Conservation (phyloP, 495 filamentous ascomycete genomes). For the Talaromyces stipitatus region DNA sequence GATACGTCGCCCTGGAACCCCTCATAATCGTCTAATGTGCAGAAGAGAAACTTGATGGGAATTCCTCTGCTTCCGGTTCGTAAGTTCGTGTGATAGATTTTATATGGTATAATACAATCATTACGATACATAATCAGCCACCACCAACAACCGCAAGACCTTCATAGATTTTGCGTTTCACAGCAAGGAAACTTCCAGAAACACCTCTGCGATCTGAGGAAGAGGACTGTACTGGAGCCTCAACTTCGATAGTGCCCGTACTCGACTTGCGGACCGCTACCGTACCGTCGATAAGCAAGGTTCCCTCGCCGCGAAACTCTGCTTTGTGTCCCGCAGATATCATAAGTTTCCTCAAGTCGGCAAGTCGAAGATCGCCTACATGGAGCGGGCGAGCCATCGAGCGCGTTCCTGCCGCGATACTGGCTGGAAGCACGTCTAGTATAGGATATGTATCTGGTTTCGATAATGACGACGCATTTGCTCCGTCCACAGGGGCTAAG, state of each 20-base stretch:
- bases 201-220: conserved; percentile 29
- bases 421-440: conserved; percentile 72
- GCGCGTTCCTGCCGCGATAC: conserved; percentile 65
- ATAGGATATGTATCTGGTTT: conserved; percentile 44
- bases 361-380: conserved; percentile 86
- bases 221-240: conserved; percentile 54
- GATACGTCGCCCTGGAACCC: neutral
- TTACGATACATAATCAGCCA: conserved; percentile 32
- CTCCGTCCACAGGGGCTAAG: conserved; percentile 15
- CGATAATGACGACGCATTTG: conserved; percentile 15
- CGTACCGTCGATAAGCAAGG: conserved; percentile 74
- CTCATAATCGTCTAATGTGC: neutral
- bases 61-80: neutral
- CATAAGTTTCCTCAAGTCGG: conserved; percentile 80
- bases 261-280: conserved; percentile 86
- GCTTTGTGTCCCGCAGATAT: conserved; percentile 74
- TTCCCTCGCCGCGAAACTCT: conserved; percentile 91
- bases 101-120: neutral
- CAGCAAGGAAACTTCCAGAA: conserved; percentile 60
- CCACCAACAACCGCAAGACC: conserved; percentile 73
- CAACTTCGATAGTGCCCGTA: conserved; percentile 82
- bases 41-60: neutral
- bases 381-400: conserved; percentile 83
- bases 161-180: conserved; percentile 78
- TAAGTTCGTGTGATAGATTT: neutral